Evolutionary conservation across 208 protist genomes (phyloP), one percentile per base, ranked within the genome.

Genomic region (Crithidia mellificae): DNA sequence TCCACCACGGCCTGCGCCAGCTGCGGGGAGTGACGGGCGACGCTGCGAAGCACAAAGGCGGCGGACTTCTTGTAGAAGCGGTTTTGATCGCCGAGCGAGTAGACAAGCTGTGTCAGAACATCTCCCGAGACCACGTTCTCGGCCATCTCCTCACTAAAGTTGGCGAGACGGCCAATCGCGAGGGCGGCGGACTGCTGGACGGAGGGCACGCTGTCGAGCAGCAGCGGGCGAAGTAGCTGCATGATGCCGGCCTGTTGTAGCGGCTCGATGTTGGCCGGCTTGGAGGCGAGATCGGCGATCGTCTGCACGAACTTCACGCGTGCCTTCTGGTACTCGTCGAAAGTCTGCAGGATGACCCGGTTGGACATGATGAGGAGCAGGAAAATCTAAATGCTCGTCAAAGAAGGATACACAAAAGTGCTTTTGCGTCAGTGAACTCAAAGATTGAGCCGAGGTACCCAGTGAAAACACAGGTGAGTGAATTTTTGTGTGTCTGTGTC

Each of bases 141-240:
- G 2, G 98, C 98, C 22, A 99, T 91, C 77, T 98, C 95, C 69
- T 99, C 97, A 70, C 87, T 98, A 79, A 98, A 98, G 77, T 98
- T 98, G 14, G 98, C 98, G 38, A 99, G 92, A 17, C 98, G 85
- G n/a, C 98, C 98, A 20, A 99, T 85, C 17, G 98, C 98, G 9
- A 99, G 81, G n/a, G 98, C 98, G 17, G 98, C 96, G n/a, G 85
- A 94, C 83, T 99, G 98, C 81, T 99, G 98, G 44, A 99, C 98
- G 15, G 93, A 96, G n/a, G 98, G 96, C 34, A 99, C 97, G 61
- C 80, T 96, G 84, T 99, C 98, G 15, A 98, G 77, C 46, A 99
- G 80, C 12, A 99, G 88, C 6, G 98, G 97, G 11, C 98, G 89
- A n/a, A 99, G 91, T 36, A 99, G 85, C 55, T 96, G 81, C 95